phyloP scores from a whole-genome alignment of 148 eudicot genomes.

The Rhododendron mucronatum region DNA sequence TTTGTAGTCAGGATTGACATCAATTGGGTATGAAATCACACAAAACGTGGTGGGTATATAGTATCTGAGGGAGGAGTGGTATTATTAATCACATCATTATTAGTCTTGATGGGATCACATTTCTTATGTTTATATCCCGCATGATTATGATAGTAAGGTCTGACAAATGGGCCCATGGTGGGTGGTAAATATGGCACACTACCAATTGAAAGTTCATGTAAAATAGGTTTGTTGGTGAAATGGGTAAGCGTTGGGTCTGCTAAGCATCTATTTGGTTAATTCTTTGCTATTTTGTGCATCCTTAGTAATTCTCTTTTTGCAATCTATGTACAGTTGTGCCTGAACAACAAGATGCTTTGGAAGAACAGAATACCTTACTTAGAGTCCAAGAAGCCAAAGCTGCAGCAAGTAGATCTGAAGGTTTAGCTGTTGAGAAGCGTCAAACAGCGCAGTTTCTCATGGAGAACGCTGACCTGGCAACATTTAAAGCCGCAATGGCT shows the following conservation, averaged over 20 bases:
- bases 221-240: not conserved
- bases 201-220: not conserved
- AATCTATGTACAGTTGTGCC: constrained; percentile 37
- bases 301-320: not conserved
- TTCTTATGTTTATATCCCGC: not conserved
- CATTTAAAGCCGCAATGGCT: constrained; percentile 79
- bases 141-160: not conserved
- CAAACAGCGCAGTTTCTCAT: constrained; percentile 66
- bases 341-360: constrained; percentile 36
- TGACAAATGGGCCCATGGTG: not conserved
- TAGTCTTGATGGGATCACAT: not conserved
- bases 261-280: not conserved
- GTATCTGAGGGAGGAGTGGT: not conserved
- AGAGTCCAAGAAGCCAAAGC: constrained; percentile 60
- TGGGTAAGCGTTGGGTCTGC: not conserved
- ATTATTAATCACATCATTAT: not conserved
- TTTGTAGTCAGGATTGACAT: not conserved
- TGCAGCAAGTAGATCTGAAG: constrained; percentile 43
- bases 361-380: constrained; percentile 34
- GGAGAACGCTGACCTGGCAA: constrained; percentile 76
- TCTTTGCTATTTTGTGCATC: not conserved
- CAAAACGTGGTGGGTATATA: not conserved
- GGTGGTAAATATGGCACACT: not conserved
- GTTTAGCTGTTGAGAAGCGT: constrained; percentile 59
- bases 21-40: not conserved